phyloP scores from a whole-genome alignment of 345 rosid species.

The Triadica sebifera region DNA sequence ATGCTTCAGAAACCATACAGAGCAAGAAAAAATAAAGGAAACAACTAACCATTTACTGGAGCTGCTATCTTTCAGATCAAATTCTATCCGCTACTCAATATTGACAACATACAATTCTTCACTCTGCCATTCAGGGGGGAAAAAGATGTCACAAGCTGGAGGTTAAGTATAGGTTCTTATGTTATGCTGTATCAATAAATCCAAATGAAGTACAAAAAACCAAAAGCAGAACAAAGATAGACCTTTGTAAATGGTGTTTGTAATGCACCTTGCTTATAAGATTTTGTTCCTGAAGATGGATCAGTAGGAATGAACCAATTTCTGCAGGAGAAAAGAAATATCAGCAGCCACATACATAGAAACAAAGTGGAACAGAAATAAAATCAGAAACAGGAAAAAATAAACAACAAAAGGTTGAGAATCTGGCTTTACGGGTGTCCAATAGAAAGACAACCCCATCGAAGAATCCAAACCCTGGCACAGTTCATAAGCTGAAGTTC shows the following conservation, averaged over 20 bases:
- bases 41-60: slow-evolving; percentile 49
- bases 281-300: slow-evolving; percentile 30
- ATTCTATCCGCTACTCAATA: slow-evolving; percentile 55
- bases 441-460: slow-evolving; percentile 56
- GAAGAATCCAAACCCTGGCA: slow-evolving; percentile 55
- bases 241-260: slow-evolving; percentile 55
- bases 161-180: not conserved
- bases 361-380: not conserved
- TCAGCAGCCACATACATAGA: not conserved
- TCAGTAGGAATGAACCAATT: slow-evolving; percentile 53
- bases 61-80: slow-evolving; percentile 56
- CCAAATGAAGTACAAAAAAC: slow-evolving; percentile 4
- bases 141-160: not conserved
- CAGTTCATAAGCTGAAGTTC: slow-evolving; percentile 57
- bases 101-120: slow-evolving; percentile 43
- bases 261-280: slow-evolving; percentile 49
- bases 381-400: not conserved
- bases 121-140: slow-evolving; percentile 31
- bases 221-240: slow-evolving; percentile 5
- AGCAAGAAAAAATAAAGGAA: slow-evolving; percentile 3
- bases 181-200: not conserved
- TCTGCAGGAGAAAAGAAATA: slow-evolving; percentile 28
- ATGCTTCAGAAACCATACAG: slow-evolving; percentile 8
- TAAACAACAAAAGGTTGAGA: not conserved
- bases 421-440: slow-evolving; percentile 45